These are phyloP conservation scores for Bipolaris bicolor DNA, from an alignment of 2,329 filamentous ascomycete genomes.

Conservation along the genomic window DNA sequence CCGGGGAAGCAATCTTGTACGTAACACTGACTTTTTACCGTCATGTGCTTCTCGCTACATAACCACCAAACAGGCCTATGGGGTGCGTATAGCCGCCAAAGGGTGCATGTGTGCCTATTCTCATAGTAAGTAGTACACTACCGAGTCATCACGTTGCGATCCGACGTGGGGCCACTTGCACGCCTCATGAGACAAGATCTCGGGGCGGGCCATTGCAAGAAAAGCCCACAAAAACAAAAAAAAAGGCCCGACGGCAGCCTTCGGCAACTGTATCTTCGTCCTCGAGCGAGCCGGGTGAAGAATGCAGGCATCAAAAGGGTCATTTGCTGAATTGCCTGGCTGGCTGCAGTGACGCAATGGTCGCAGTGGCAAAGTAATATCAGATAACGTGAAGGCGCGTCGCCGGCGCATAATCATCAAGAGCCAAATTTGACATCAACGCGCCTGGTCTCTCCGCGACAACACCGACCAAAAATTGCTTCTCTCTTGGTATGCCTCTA, in stretches of 20 bases:
- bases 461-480: neutral
- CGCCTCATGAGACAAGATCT: conserved; percentile 3
- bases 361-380: conserved; percentile 1
- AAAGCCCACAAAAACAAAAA: conserved; percentile 3
- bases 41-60: neutral
- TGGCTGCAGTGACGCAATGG: conserved; percentile 12
- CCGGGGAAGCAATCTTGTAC: conserved; percentile 15
- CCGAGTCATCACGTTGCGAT: neutral
- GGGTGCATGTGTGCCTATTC: neutral
- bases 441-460: neutral
- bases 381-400: conserved; percentile 10
- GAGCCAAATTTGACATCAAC: neutral
- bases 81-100: neutral
- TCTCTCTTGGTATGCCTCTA: neutral
- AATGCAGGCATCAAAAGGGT: neutral
- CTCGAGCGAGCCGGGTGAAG: neutral
- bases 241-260: conserved; percentile 9
- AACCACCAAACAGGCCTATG: neutral
- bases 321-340: neutral
- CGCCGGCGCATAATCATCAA: too few relatives aligned
- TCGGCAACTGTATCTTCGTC: neutral
- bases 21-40: conserved; percentile 3
- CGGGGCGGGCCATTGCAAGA: conserved; percentile 13
- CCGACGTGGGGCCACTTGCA: neutral
- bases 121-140: too few relatives aligned